A percentile compares a stretch with the other conserved stretches of the same genome.
Conservation (phyloP, 164 flowering plant genomes). For the Protea cynaroides region DNA sequence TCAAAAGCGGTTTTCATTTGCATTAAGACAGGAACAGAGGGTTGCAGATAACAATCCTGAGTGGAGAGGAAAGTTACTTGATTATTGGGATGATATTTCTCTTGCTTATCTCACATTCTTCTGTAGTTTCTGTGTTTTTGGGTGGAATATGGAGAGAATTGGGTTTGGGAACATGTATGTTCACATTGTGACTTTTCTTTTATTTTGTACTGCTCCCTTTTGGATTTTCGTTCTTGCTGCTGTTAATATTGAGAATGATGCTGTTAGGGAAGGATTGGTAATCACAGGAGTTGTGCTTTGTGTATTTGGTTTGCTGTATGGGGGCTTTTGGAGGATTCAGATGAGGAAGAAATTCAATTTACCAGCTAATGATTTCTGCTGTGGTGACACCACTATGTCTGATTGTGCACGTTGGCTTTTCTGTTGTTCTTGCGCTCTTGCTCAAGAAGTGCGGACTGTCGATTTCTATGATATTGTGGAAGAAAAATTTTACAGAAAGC, state of each 20-base stretch:
- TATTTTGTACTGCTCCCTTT: conserved; percentile 84
- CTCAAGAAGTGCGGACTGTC: conserved; percentile 88
- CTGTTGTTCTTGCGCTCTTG: conserved; percentile 95
- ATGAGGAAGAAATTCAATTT: conserved; percentile 88
- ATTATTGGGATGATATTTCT: conserved; percentile 83
- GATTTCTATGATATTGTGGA: conserved; percentile 76
- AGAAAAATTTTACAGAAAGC: conserved; percentile 47
- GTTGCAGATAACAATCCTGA: conserved; percentile 42
- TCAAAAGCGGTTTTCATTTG: conserved; percentile 74
- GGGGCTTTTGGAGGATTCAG: conserved; percentile 97
- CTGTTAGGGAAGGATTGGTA: conserved; percentile 48
- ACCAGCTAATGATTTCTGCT: conserved; percentile 59
- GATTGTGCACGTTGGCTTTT: conserved; percentile 87
- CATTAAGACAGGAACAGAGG: conserved; percentile 35
- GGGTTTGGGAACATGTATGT: conserved; percentile 99
- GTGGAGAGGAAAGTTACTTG: conserved; percentile 86
- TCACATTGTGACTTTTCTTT: conserved; percentile 78
- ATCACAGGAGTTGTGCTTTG: conserved; percentile 68
- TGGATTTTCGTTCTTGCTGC: conserved; percentile 89
- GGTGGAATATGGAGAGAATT: conserved; percentile 98
- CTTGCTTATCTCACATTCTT: conserved; percentile 78
- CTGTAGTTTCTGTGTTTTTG: conserved; percentile 86
- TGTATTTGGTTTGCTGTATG: conserved; percentile 77
- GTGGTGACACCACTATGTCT: conserved; percentile 46
- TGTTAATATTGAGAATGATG: conserved; percentile 57